These are phyloP conservation scores for Colletotrichum agaves DNA, from an alignment of 2,329 filamentous ascomycete genomes.

Conservation along the genomic window DNA sequence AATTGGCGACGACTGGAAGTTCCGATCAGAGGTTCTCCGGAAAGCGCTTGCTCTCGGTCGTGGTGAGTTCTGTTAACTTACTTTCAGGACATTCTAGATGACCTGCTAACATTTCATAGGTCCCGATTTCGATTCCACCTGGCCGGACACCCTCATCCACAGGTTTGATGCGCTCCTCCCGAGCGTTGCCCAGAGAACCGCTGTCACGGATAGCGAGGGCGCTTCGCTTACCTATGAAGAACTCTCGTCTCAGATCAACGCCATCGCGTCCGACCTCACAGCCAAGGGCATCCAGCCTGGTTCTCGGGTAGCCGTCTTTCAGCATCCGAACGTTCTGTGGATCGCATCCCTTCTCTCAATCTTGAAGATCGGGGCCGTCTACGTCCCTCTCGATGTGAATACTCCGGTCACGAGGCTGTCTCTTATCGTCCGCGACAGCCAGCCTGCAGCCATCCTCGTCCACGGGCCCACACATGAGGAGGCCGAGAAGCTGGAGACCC, in stretches of 20 bases:
- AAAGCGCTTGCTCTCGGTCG: background rate
- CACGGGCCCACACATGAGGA: conserved; percentile 27
- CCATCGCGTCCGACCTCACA: background rate
- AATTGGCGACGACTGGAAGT: background rate
- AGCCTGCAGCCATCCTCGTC: conserved; percentile 42
- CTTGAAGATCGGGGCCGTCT: conserved; percentile 49
- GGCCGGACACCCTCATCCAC: background rate
- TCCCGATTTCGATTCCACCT: background rate
- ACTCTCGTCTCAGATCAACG: background rate
- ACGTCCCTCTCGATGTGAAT: conserved; percentile 54
- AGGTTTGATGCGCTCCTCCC: background rate
- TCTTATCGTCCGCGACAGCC: conserved; percentile 43
- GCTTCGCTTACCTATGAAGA: background rate
- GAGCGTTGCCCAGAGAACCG: background rate
- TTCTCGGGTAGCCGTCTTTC: conserved; percentile 52
- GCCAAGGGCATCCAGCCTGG: too few species aligned
- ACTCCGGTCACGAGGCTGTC: conserved; percentile 45
- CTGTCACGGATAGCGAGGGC: background rate
- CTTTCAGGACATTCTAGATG: too few species aligned
- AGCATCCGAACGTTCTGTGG: conserved; percentile 49
- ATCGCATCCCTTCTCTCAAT: conserved; percentile 54
- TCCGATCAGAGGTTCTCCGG: background rate
- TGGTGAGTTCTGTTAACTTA: too few species aligned
- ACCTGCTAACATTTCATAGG: too few species aligned
- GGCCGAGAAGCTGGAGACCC: background rate